These are phyloP conservation scores for Fusarium sacchari DNA, from an alignment of 2,329 filamentous ascomycete genomes.

Conservation along the genomic window DNA sequence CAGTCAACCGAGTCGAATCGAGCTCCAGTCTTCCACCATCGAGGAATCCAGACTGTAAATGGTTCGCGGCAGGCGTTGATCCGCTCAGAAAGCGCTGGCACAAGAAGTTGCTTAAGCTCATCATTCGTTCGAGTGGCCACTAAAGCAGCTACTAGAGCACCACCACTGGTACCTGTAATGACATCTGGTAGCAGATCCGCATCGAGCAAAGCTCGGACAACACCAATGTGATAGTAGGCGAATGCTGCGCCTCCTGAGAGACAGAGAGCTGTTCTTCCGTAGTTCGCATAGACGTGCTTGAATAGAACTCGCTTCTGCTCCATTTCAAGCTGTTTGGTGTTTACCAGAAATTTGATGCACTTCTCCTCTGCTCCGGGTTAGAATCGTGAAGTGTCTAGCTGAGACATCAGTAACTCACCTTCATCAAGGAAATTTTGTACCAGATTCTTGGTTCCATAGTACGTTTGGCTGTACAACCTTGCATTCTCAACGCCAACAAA, in stretches of 20 bases:
- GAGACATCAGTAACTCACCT: slow-evolving; percentile 54
- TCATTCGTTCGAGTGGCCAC: slow-evolving; percentile 91
- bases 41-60: slow-evolving; percentile 77
- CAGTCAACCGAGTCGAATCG: slow-evolving; percentile 94
- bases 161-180: slow-evolving; percentile 95
- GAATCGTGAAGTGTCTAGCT: background rate
- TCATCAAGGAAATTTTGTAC: slow-evolving; percentile 93
- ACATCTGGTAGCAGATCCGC: slow-evolving; percentile 88
- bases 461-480: slow-evolving; percentile 94
- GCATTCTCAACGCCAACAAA: slow-evolving; percentile 96
- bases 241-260: slow-evolving; percentile 94
- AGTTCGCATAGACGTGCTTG: slow-evolving; percentile 90
- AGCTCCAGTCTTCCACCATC: slow-evolving; percentile 94
- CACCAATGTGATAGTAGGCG: slow-evolving; percentile 96
- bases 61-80: slow-evolving; percentile 88
- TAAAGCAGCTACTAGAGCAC: slow-evolving; percentile 87
- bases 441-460: slow-evolving; percentile 95
- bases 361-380: slow-evolving; percentile 65
- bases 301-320: slow-evolving; percentile 85
- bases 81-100: slow-evolving; percentile 84
- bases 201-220: slow-evolving; percentile 89
- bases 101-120: slow-evolving; percentile 84
- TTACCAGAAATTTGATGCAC: slow-evolving; percentile 73
- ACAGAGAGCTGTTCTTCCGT: slow-evolving; percentile 90
- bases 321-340: slow-evolving; percentile 71